Base-by-base conservation (phyloP, 176 grass and related monocot species). In the Stipa capillata region DNA sequence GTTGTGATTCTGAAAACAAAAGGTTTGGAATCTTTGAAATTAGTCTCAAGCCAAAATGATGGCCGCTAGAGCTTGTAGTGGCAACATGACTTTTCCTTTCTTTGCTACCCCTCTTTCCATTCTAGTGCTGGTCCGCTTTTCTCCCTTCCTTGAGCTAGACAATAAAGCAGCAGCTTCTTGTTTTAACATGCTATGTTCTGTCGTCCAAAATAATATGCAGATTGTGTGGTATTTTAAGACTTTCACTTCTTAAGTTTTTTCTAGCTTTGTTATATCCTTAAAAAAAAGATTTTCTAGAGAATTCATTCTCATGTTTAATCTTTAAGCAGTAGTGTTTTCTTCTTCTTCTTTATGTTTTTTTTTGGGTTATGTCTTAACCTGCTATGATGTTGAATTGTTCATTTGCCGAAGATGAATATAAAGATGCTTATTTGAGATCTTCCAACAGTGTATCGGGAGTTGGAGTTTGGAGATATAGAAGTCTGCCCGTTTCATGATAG, bases 11-110 rank as follows among this genome's bases (percentile, higher is more conserved):
- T 63, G 33, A 69, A 73, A 83, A 78, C 52, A 63, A 86, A 87
- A 83, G 51, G 72, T 16, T 61, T 57, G 86, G 86, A 92, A 92
- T 92, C 90, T 88, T 88, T 85, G 82, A 74, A 83, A 71, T 85
- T 85, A 78, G 78, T 83, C 53, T 76, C 39, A 24, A 21, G 76
- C 59, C 65, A 9, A 82, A 91, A 88, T 91, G 73, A 85, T 91
- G 77, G 79, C 42, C 79, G 72, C 76, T 76, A 60, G 65, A 79
- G 73, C 78, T 83, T 83, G 52, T 70, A 75, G 44, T 86, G 73
- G 65, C 72, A 83, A 44, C 80, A 48, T 65, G 13, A 16, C 69
- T 67, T 73, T 80, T 79, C 53, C 79, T 65, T 73, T 75, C 21
- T 80, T 72, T 69, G 68, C 77, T 65, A 60, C 83, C 47, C 27